These are phyloP conservation scores for Termitomyces sp. DNA, from an alignment of 768 basidiomycete species.

Conservation along the genomic window DNA sequence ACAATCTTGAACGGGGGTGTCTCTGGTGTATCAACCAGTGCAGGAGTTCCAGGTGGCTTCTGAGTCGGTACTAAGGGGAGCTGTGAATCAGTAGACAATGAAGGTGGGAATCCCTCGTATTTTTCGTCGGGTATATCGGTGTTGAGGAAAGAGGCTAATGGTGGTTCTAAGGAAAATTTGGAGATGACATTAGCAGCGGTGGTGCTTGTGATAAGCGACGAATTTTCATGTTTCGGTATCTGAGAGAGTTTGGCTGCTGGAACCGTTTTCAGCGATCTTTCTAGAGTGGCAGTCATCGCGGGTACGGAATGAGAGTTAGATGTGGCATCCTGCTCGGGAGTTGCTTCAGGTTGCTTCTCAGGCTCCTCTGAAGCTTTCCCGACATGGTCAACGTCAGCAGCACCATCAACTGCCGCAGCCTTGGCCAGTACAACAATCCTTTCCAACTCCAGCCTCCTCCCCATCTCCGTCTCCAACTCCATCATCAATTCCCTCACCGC, in stretches of 20 bases:
- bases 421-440: constrained; percentile 16
- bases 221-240: not conserved
- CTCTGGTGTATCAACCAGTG: not conserved
- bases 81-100: not conserved
- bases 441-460: constrained; percentile 41
- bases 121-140: not conserved
- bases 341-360: not conserved
- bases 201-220: not conserved
- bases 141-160: not conserved
- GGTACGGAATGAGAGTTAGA: no score
- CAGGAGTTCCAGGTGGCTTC: not conserved
- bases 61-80: not conserved
- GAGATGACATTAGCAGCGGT: not conserved
- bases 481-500: constrained; percentile 45
- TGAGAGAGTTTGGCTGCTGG: not conserved
- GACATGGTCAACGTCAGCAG: not conserved
- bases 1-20: no score
- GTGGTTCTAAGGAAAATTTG: not conserved
- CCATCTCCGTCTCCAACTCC: constrained; percentile 54
- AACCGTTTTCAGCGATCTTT: not conserved
- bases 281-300: not conserved
- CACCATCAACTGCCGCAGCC: not conserved
- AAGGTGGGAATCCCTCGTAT: not conserved
- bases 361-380: not conserved
- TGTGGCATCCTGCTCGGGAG: not conserved